Evolutionary conservation across 192 early-diverging fungal species (phyloP).

Genomic region (Coemansia sp.): DNA sequence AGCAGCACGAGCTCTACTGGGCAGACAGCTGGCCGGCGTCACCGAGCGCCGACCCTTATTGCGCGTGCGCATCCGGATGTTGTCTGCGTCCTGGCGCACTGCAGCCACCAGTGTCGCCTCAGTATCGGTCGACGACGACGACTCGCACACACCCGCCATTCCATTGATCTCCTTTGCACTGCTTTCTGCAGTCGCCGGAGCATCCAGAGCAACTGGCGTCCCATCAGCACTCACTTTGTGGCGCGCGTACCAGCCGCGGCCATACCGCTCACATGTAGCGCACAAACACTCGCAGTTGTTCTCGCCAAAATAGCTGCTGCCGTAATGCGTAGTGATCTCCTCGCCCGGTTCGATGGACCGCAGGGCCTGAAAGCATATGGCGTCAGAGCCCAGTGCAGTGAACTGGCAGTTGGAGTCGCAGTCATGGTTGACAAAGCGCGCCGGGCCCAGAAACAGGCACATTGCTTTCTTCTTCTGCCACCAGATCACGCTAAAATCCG

Average conservation of each 20-base stretch:
- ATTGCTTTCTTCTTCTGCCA: conserved; percentile 56
- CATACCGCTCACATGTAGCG: conserved; percentile 67
- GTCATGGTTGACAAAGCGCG: conserved; percentile 76
- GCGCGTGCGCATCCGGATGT: conserved; percentile 29
- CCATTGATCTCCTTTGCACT: neutral
- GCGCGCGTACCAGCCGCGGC: conserved; percentile 39
- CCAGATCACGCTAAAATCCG: conserved; percentile 71
- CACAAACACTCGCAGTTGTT: conserved; percentile 71
- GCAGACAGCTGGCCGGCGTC: conserved; percentile 29
- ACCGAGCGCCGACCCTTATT: conserved; percentile 44
- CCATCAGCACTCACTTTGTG: conserved; percentile 1
- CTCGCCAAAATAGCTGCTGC: conserved; percentile 66
- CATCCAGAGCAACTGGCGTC: neutral
- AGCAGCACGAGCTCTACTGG: neutral
- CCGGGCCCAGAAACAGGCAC: conserved; percentile 70
- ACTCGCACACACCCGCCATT: neutral
- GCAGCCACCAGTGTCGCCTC: conserved; percentile 16
- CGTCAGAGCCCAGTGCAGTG: conserved; percentile 43
- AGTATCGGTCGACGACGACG: conserved; percentile 22
- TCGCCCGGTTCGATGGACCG: conserved; percentile 65
- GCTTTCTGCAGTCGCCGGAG: neutral
- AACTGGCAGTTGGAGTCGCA: conserved; percentile 65
- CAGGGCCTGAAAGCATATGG: conserved; percentile 67
- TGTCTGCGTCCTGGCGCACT: neutral
- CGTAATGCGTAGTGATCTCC: conserved; percentile 71